Conservation (phyloP, 2,329 filamentous ascomycete genomes). For the Hypomyces perniciosus region DNA sequence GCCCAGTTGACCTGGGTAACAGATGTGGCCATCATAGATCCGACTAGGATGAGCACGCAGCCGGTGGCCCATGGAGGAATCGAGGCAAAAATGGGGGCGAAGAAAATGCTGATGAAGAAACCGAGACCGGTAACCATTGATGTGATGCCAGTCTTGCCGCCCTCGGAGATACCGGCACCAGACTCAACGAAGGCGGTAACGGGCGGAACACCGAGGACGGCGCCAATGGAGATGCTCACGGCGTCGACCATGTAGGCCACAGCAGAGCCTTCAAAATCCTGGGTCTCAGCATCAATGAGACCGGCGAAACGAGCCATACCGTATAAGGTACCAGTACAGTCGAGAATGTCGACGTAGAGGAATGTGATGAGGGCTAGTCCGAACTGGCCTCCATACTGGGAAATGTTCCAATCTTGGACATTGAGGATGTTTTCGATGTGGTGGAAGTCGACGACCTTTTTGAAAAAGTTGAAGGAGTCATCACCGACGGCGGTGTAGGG, state of each 20-base stretch:
- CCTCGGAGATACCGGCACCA: constrained; percentile 85
- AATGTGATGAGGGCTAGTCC: constrained; percentile 82
- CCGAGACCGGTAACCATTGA: constrained; percentile 71
- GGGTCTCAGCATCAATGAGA: constrained; percentile 72
- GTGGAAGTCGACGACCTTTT: constrained; percentile 79
- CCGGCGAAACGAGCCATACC: constrained; percentile 83
- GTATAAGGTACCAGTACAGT: constrained; percentile 80
- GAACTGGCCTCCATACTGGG: constrained; percentile 66
- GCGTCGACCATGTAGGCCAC: constrained; percentile 82
- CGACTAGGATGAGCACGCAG: constrained; percentile 80
- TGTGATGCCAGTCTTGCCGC: constrained; percentile 78
- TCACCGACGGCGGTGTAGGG: constrained; percentile 65
- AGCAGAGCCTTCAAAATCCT: constrained; percentile 82
- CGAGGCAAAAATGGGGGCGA: constrained; percentile 83
- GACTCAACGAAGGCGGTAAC: constrained; percentile 85
- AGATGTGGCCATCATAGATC: constrained; percentile 77
- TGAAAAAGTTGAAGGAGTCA: constrained; percentile 76
- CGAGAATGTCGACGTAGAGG: constrained; percentile 84
- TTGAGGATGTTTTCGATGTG: constrained; percentile 62
- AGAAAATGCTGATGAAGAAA: constrained; percentile 85
- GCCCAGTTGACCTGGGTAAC: constrained; percentile 83
- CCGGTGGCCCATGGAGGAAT: constrained; percentile 88
- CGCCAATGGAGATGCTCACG: constrained; percentile 69
- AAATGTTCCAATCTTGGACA: constrained; percentile 69
- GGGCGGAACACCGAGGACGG: constrained; percentile 70